Evolutionary conservation across 768 basidiomycete genomes (phyloP).

Genomic region (Leucosporidium yakuticum): DNA sequence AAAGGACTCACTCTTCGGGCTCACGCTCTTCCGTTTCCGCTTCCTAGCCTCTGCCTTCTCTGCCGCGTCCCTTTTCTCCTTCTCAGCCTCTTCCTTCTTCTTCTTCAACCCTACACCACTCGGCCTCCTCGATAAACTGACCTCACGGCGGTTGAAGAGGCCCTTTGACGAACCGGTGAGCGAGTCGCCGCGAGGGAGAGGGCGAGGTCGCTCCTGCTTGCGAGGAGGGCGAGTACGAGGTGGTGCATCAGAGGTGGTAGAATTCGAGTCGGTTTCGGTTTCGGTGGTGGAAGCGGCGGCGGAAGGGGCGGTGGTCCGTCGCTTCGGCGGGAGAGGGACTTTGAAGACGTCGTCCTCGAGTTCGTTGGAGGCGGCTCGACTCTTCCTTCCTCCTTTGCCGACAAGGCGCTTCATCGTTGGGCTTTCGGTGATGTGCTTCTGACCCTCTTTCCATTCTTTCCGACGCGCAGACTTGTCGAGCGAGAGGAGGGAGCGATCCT

Average conservation of each 20-base stretch:
- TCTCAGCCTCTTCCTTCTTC: constrained; percentile 10
- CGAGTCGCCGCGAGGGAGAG: constrained; percentile 14
- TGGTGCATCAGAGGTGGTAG: no score
- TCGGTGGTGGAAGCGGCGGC: no score
- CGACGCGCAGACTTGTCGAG: constrained; percentile 28
- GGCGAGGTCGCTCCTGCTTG: constrained; percentile 30
- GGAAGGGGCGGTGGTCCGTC: not conserved
- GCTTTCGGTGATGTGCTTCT: constrained; percentile 23
- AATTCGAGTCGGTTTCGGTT: no score
- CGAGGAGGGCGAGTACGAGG: not conserved
- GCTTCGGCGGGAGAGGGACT: constrained; percentile 8
- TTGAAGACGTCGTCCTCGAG: constrained; percentile 23
- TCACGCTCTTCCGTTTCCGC: constrained; percentile 25
- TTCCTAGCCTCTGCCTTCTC: not conserved
- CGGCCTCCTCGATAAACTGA: constrained; percentile 15
- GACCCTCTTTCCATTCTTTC: constrained; percentile 2
- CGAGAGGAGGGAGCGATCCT: constrained; percentile 31
- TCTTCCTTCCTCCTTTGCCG: not conserved
- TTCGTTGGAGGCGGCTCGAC: not conserved
- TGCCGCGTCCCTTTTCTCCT: constrained; percentile 12
- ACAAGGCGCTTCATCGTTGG: constrained; percentile 34
- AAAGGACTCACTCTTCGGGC: constrained; percentile 21
- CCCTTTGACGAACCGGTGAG: constrained; percentile 1
- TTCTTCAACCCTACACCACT: not conserved
- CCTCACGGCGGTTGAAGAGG: constrained; percentile 20